Percentiles rank a stretch among this genome's conserved stretches.
Conservation (phyloP, 768 basidiomycete species). For the Collybia sordida region DNA sequence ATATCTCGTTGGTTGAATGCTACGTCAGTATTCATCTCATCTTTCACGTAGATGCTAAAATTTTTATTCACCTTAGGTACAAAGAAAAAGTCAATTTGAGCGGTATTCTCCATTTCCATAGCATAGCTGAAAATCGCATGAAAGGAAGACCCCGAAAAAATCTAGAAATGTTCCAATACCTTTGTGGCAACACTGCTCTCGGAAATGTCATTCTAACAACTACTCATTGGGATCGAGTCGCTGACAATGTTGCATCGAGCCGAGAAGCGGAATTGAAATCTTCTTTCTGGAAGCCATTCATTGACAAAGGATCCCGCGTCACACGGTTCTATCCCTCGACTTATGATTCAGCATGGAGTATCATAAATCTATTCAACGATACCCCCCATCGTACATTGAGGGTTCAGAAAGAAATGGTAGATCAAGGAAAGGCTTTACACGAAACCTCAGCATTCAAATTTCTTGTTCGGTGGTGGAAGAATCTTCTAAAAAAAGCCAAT, state of each 20-base stretch:
- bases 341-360: neutral
- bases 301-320: neutral
- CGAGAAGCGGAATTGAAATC: neutral
- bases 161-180: conserved; percentile 40
- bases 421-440: neutral
- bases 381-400: neutral
- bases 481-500: neutral
- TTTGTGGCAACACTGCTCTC: conserved; percentile 26
- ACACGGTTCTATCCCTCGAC: neutral
- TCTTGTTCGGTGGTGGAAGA: neutral
- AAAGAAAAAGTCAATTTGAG: conserved; percentile 20
- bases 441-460: neutral
- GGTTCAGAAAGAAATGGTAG: neutral
- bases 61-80: conserved; percentile 7
- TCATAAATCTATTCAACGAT: neutral
- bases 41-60: neutral
- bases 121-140: conserved; percentile 31
- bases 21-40: conserved; percentile 16
- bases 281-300: neutral
- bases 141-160: conserved; percentile 35
- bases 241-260: neutral
- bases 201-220: neutral
- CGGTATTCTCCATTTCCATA: conserved; percentile 39
- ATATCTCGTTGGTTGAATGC: conserved; percentile 23
- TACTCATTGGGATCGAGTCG: neutral